Conservation (phyloP, 2,329 filamentous ascomycete species). For the Didymella arachidicola region DNA sequence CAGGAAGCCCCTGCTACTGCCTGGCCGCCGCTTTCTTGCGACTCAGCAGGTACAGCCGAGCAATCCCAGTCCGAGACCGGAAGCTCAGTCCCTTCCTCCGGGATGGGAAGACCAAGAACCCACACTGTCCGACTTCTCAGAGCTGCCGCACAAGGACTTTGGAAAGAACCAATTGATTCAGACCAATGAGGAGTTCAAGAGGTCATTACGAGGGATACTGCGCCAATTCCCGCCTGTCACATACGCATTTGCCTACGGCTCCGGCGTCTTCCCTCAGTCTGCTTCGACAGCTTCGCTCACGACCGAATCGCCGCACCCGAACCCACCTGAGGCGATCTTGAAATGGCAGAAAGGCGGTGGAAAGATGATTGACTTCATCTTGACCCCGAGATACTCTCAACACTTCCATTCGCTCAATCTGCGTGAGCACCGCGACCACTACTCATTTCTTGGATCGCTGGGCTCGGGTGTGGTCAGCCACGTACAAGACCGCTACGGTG, state of each 20-base stretch:
- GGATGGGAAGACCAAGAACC: slow-evolving; percentile 81
- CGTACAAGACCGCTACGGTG: slow-evolving; percentile 87
- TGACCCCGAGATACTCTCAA: slow-evolving; percentile 91
- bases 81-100: slow-evolving; percentile 51
- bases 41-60: slow-evolving; percentile 35
- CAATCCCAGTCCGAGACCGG: slow-evolving; percentile 28
- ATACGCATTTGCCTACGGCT: slow-evolving; percentile 97
- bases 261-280: slow-evolving; percentile 89
- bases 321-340: slow-evolving; percentile 79
- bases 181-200: slow-evolving; percentile 95
- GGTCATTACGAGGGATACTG: slow-evolving; percentile 83
- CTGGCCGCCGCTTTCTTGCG: slow-evolving; percentile 37
- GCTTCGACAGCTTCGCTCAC: slow-evolving; percentile 57
- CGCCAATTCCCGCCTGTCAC: slow-evolving; percentile 95
- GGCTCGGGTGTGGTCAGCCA: slow-evolving; percentile 85
- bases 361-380: slow-evolving; percentile 99
- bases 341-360: slow-evolving; percentile 86
- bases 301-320: slow-evolving; percentile 76
- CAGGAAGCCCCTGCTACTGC: slow-evolving; percentile 33
- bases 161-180: slow-evolving; percentile 93
- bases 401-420: slow-evolving; percentile 98
- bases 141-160: slow-evolving; percentile 81
- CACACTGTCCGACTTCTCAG: slow-evolving; percentile 75
- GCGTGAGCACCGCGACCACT: slow-evolving; percentile 86
- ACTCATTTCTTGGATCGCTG: slow-evolving; percentile 82